A percentile compares a stretch with the other conserved stretches of the same genome.
These are phyloP conservation scores for Flammula alnicola DNA, from an alignment of 1,284 basidiomycete species.

Conservation along the genomic window DNA sequence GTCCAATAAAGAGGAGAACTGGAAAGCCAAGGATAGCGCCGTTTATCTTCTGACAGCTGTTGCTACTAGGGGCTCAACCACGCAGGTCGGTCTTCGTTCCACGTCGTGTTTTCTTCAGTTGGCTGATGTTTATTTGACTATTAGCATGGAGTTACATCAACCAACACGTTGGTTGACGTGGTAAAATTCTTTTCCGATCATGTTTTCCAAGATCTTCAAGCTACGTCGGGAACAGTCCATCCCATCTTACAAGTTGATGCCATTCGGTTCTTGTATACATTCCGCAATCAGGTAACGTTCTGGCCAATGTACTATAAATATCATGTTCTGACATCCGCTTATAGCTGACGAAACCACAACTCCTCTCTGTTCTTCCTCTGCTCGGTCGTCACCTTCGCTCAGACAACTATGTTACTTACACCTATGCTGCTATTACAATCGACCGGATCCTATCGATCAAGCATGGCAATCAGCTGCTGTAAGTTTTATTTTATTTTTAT, in stretches of 20 bases:
- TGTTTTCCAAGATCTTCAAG: conserved; percentile 88
- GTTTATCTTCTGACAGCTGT: conserved; percentile 93
- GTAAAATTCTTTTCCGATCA: conserved; percentile 95
- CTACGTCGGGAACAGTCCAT: conserved; percentile 69
- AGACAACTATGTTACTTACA: conserved; percentile 84
- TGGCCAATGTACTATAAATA: not conserved
- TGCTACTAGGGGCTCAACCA: conserved; percentile 86
- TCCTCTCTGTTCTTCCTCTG: conserved; percentile 88
- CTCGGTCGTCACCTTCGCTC: conserved; percentile 86
- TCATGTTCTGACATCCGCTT: conserved; percentile 2
- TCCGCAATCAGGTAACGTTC: conserved; percentile 83
- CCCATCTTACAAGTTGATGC: conserved; percentile 96
- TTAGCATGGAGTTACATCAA: conserved; percentile 89
- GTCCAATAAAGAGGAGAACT: conserved; percentile 69
- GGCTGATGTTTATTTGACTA: conserved; percentile 6
- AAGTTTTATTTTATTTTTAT: conserved; percentile 34
- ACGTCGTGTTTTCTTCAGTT: not conserved
- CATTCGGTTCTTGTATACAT: conserved; percentile 92
- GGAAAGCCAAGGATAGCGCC: conserved; percentile 97
- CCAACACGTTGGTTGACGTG: conserved; percentile 91
- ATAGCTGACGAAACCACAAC: conserved; percentile 92
- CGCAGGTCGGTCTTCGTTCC: conserved; percentile 54
- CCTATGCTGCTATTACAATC: conserved; percentile 90
- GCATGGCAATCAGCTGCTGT: conserved; percentile 72
- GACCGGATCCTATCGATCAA: conserved; percentile 91